phyloP scores from a whole-genome alignment of 495 filamentous ascomycete species.

The Penicillium argentinense region DNA sequence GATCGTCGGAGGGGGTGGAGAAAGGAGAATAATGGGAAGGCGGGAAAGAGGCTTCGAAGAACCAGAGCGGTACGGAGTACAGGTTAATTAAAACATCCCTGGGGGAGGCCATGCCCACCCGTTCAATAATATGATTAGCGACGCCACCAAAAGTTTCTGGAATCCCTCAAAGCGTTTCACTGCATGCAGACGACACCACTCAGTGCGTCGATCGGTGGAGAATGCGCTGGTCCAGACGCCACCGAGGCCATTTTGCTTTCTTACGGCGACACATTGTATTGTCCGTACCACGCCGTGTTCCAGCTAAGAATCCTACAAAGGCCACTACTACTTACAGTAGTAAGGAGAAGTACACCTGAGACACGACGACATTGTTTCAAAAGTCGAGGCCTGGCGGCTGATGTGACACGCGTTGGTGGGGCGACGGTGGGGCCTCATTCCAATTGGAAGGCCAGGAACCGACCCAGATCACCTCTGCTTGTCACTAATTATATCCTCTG shows the following conservation, averaged over 20 bases:
- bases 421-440: conserved; percentile 18
- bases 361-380: conserved; percentile 8
- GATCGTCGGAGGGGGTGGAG: too few relatives aligned
- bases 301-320: too few relatives aligned
- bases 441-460: conserved; percentile 22
- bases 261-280: too few relatives aligned
- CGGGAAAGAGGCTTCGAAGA: too few relatives aligned
- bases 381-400: conserved; percentile 11
- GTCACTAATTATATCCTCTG: conserved; percentile 14
- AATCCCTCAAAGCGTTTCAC: conserved; percentile 21
- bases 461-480: conserved; percentile 11
- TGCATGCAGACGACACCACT: conserved; percentile 20
- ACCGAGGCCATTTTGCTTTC: neutral
- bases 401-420: conserved; percentile 34
- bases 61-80: too few relatives aligned
- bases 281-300: too few relatives aligned
- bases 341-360: neutral
- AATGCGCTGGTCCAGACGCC: conserved; percentile 7
- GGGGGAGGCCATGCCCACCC: neutral
- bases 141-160: conserved; percentile 23
- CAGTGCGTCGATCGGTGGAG: conserved; percentile 26
- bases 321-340: too few relatives aligned
- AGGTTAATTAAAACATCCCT: too few relatives aligned
- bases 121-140: neutral
- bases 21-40: too few relatives aligned